These are phyloP conservation scores for Agrostemma githago DNA, from an alignment of 148 eudicot genomes.

Conservation along the genomic window DNA sequence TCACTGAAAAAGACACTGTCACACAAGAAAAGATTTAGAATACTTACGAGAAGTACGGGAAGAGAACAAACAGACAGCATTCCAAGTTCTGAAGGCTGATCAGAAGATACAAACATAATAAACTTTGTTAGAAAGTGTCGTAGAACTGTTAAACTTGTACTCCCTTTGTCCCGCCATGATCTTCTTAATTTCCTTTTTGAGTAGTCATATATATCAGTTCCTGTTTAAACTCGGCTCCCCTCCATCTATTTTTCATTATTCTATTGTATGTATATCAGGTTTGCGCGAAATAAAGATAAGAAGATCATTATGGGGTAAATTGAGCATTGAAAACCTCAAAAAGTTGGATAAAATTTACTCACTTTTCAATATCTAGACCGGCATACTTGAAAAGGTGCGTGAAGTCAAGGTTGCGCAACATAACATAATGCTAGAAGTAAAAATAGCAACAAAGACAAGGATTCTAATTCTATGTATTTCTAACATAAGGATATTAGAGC, in stretches of 20 bases:
- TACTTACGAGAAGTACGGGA: slow-evolving; percentile 98
- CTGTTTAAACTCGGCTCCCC: neutral
- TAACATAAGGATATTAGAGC: slow-evolving; percentile 91
- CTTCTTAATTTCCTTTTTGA: neutral
- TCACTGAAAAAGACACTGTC: slow-evolving; percentile 5
- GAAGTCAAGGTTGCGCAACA: slow-evolving; percentile 65
- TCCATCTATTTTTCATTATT: neutral
- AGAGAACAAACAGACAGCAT: slow-evolving; percentile 96
- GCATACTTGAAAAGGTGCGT: slow-evolving; percentile 98
- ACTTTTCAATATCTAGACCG: slow-evolving; percentile 96
- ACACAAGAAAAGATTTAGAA: slow-evolving; percentile 3
- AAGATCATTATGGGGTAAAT: neutral
- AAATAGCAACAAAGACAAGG: slow-evolving; percentile 6
- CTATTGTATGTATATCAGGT: neutral
- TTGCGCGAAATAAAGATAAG: neutral
- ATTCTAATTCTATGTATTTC: neutral
- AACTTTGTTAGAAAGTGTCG: slow-evolving; percentile 13
- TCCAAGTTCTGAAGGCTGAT: slow-evolving; percentile 98
- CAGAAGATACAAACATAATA: slow-evolving; percentile 20
- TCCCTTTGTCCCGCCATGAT: neutral
- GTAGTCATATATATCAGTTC: neutral
- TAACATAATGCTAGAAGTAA: slow-evolving; percentile 19
- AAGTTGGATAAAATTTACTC: slow-evolving; percentile 25
- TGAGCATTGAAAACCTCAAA: slow-evolving; percentile 4
- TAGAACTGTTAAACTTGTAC: slow-evolving; percentile 18